These are phyloP conservation scores for Pseudonitzschia multiseries DNA, from an alignment of 108 stramenopile genomes.

Conservation along the genomic window DNA sequence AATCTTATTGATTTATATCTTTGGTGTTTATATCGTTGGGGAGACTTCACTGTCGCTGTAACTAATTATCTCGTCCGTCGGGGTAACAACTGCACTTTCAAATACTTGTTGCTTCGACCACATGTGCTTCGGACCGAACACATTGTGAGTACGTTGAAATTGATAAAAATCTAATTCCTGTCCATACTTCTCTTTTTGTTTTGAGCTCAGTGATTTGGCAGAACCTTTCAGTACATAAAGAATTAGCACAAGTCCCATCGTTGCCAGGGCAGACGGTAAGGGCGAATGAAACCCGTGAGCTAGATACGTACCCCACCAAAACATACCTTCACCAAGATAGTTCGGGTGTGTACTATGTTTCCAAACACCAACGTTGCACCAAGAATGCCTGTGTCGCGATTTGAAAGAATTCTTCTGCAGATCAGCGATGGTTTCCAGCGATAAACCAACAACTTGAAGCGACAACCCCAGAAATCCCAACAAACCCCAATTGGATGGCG, in stretches of 20 bases:
- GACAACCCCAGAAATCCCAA: conserved; percentile 35
- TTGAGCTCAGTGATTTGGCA: conserved; percentile 27
- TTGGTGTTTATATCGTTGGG: background rate
- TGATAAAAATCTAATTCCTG: conserved; percentile 35
- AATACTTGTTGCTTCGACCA: background rate
- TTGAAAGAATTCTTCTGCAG: conserved; percentile 61
- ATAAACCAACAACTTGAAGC: conserved; percentile 43
- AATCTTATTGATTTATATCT: background rate
- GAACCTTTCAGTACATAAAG: conserved; percentile 37
- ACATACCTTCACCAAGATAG: conserved; percentile 60
- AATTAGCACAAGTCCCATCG: conserved; percentile 38
- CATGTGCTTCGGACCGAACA: conserved; percentile 41
- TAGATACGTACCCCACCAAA: conserved; percentile 59
- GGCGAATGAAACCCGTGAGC: conserved; percentile 33
- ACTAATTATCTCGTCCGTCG: background rate
- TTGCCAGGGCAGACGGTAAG: conserved; percentile 17
- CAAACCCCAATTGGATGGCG: conserved; percentile 28
- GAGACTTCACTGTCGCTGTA: background rate
- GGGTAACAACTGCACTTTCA: background rate
- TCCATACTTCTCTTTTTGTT: conserved; percentile 41
- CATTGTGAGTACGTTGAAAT: conserved; percentile 37
- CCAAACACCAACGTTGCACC: conserved; percentile 62
- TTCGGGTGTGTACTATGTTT: conserved; percentile 54
- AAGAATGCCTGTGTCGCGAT: conserved; percentile 41
- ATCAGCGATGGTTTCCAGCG: conserved; percentile 60